A percentile compares a stretch with the other conserved stretches of the same genome.
Conservation (phyloP, 2,329 filamentous ascomycete species). For the Penicillium crustosum region DNA sequence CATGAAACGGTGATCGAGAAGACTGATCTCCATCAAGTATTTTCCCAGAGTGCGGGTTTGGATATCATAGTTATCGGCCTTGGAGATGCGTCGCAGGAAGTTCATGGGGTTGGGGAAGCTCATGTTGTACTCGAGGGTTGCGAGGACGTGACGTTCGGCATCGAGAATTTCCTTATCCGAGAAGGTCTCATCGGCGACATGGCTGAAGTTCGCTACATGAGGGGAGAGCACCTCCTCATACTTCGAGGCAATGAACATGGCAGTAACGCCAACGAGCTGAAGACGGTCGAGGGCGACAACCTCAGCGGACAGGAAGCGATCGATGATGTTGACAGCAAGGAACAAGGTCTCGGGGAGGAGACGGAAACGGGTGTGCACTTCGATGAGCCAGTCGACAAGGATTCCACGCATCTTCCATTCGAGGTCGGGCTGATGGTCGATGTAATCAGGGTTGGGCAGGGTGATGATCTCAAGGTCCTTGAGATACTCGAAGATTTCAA, state of each 20-base stretch:
- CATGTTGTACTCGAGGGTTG: conserved; percentile 90
- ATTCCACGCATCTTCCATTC: conserved; percentile 99
- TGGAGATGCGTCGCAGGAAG: conserved; percentile 96
- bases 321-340: conserved; percentile 95
- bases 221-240: conserved; percentile 98
- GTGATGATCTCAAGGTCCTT: conserved; percentile 76
- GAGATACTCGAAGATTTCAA: conserved; percentile 96
- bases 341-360: conserved; percentile 95
- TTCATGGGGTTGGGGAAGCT: conserved; percentile 99
- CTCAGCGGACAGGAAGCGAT: conserved; percentile 93
- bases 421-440: conserved; percentile 88
- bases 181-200: conserved; percentile 96
- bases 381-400: conserved; percentile 95
- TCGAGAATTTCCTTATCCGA: conserved; percentile 91
- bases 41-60: conserved; percentile 96
- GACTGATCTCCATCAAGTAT: conserved; percentile 95
- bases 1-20: conserved; percentile 94
- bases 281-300: conserved; percentile 94
- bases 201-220: conserved; percentile 94
- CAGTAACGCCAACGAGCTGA: conserved; percentile 93
- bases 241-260: conserved; percentile 99
- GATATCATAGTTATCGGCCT: conserved; percentile 99
- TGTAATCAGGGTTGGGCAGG: conserved; percentile 90
- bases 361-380: conserved; percentile 95
- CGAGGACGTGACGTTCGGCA: conserved; percentile 92